These are phyloP conservation scores for Diophrys appendiculata DNA, from an alignment of 73 alveolate genomes.

Conservation along the genomic window DNA sequence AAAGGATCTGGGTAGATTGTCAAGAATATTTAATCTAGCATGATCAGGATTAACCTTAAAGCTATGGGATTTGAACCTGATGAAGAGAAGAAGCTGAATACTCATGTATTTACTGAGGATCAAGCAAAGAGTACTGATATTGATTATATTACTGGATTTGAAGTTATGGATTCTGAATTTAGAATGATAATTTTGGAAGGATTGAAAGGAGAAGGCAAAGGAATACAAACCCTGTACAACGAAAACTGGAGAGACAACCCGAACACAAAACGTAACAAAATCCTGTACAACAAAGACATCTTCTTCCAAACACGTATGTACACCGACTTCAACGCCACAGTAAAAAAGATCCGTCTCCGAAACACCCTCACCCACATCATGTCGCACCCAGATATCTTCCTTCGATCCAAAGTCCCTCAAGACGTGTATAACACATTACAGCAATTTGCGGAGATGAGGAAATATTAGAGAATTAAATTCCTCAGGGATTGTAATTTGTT, in stretches of 20 bases:
- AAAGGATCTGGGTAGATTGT: conserved; percentile 52
- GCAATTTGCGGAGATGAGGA: conserved; percentile 68
- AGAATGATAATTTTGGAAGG: conserved; percentile 75
- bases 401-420: conserved; percentile 75
- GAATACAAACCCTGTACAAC: conserved; percentile 46
- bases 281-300: conserved; percentile 72
- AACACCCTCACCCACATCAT: conserved; percentile 59
- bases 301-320: conserved; percentile 64
- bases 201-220: conserved; percentile 67
- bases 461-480: conserved; percentile 61
- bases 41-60: conserved; percentile 52
- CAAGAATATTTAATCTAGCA: conserved; percentile 31
- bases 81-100: conserved; percentile 52
- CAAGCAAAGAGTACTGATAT: conserved; percentile 47
- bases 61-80: conserved; percentile 47
- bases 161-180: conserved; percentile 63
- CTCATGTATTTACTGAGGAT: conserved; percentile 62
- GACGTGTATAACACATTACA: conserved; percentile 74
- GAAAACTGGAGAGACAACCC: conserved; percentile 60
- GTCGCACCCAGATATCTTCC: conserved; percentile 72
- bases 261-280: conserved; percentile 41
- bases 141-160: conserved; percentile 71
- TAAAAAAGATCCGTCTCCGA: conserved; percentile 69
- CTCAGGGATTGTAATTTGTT: conserved; percentile 63
- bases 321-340: conserved; percentile 58